Base-by-base conservation (phyloP, 73 alveolate genomes). In the Stentor roeselii region DNA sequence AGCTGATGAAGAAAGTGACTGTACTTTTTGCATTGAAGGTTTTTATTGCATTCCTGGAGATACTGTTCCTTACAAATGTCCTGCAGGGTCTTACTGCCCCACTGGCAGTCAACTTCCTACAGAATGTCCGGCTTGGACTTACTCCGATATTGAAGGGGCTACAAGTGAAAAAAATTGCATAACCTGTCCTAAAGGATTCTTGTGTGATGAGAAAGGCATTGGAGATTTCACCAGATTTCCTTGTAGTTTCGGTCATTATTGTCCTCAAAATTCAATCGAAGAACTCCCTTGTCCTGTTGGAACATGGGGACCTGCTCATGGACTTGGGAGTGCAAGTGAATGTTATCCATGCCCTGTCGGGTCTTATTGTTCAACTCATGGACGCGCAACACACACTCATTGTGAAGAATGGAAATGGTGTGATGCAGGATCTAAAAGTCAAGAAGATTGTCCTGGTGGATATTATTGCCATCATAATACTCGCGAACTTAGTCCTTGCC, bases 71-170 rank as follows among this genome's bases (percentile, higher is more conserved):
- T 41, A 59, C 4, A 59, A 61, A 6, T 89, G 95, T 39, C 95
- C 95, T 6, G 77, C 42, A 42, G 95, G 95, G 1, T 11, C 21
- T 41, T 90, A 90, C 74, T 90, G 95, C 78, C 90, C 90, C 27
- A 86, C 88, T 34, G 86, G 82, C 37, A 30, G 88, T 31, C 32
- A 80, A 41, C 75, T 39, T 1, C 92, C 95, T n/a, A 14, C 80
- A 35, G 34, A 27, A 58, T 90, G 95, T 84, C 92, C 91, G 11
- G 60, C 27, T 32, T 91, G 92, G 2, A 86, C 95, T 27, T 90
- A 32, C 58, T 90, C 92, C 36, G 84, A 85, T 2, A 76, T 58
- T 14, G 27, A 78, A 3, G 85, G 89, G 14, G 80, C 60, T 30
- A 3, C 34, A 2, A 77, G 59, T 3, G 36, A 60, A 3, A 3